Conservation (phyloP, 2,329 filamentous ascomycete species). For the Penicillium sp. region DNA sequence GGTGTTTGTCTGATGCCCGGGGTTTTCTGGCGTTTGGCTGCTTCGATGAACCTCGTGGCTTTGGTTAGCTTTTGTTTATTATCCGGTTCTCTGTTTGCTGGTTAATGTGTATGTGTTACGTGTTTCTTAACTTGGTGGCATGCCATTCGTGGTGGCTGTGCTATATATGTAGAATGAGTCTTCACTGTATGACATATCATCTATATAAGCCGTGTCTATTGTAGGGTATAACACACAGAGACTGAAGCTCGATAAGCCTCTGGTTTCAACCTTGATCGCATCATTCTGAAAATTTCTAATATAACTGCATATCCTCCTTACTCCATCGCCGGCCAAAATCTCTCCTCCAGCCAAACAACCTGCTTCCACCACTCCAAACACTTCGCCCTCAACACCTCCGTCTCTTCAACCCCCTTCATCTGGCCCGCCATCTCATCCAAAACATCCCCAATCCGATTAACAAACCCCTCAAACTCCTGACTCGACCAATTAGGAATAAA, state of each 20-base stretch:
- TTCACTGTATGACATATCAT: slow-evolving; percentile 25
- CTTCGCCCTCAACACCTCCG: slow-evolving; percentile 46
- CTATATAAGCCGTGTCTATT: slow-evolving; percentile 11
- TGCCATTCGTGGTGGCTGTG: slow-evolving; percentile 20
- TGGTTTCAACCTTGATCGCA: neutral
- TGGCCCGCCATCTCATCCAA: slow-evolving; percentile 58
- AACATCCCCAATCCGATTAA: slow-evolving; percentile 57
- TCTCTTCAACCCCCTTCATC: slow-evolving; percentile 42
- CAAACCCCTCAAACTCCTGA: slow-evolving; percentile 63
- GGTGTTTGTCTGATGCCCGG: neutral
- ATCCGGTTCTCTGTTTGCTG: neutral
- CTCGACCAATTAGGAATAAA: slow-evolving; percentile 73
- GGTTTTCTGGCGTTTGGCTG: slow-evolving; percentile 4
- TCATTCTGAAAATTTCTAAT: too few relatives aligned
- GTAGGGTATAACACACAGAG: neutral
- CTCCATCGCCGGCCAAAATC: slow-evolving; percentile 59
- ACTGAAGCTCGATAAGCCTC: neutral
- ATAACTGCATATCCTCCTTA: neutral
- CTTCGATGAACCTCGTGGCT: slow-evolving; percentile 1
- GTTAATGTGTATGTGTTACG: slow-evolving; percentile 1
- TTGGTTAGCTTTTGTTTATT: neutral
- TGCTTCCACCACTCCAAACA: slow-evolving; percentile 54
- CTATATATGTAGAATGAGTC: slow-evolving; percentile 27
- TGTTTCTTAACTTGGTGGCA: slow-evolving; percentile 9
- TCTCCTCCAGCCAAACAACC: slow-evolving; percentile 59